phyloP scores from a whole-genome alignment of 345 rosid genomes.

The Xanthoceras sorbifolium region DNA sequence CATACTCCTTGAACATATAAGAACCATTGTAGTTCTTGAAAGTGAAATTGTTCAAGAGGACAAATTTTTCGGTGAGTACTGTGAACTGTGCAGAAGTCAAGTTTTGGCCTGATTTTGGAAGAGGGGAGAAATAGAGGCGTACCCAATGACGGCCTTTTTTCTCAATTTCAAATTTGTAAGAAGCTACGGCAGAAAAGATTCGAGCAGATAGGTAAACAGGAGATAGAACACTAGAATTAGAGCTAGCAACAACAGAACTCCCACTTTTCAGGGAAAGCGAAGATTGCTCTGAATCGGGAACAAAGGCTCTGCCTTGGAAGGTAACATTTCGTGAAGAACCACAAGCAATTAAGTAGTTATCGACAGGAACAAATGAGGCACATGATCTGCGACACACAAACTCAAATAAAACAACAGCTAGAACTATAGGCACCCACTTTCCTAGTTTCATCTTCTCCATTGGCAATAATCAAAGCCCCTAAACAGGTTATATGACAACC shows the following conservation, averaged over 20 bases:
- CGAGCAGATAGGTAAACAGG: constrained; percentile 82
- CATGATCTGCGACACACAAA: constrained; percentile 37
- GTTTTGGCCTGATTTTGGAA: constrained; percentile 54
- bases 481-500: constrained; percentile 13
- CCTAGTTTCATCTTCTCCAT: constrained; percentile 49
- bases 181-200: constrained; percentile 63
- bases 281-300: constrained; percentile 70
- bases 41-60: constrained; percentile 84
- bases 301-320: constrained; percentile 70
- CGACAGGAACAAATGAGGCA: constrained; percentile 64
- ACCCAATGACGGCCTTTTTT: constrained; percentile 89
- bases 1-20: constrained; percentile 84
- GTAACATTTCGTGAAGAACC: constrained; percentile 75
- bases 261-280: constrained; percentile 58
- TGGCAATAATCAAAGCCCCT: constrained; percentile 31
- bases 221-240: constrained; percentile 53
- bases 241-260: constrained; percentile 43
- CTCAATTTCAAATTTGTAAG: constrained; percentile 70
- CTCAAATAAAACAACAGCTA: constrained; percentile 44
- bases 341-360: constrained; percentile 81
- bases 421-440: constrained; percentile 32
- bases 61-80: constrained; percentile 74
- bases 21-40: constrained; percentile 61
- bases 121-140: constrained; percentile 87
- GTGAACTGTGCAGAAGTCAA: constrained; percentile 60